Conservation (phyloP, 2,329 filamentous ascomycete genomes). For the Pseudonectria buxi region DNA sequence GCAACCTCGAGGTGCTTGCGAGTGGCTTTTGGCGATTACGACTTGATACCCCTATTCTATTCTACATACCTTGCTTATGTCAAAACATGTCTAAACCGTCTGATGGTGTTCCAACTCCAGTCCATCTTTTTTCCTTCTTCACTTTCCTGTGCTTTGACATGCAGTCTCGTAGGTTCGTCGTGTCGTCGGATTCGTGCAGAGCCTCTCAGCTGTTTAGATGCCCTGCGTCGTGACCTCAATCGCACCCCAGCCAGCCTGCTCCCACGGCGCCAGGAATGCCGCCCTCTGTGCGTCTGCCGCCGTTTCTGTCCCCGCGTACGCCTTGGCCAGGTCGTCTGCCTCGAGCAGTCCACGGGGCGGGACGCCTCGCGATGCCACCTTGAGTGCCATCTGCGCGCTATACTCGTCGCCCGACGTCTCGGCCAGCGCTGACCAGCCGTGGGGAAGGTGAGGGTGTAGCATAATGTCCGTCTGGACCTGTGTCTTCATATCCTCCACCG, state of each 20-base stretch:
- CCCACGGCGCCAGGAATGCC: conserved; percentile 79
- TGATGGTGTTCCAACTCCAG: too few species aligned
- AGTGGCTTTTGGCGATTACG: conserved; percentile 1
- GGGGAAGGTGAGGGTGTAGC: conserved; percentile 69
- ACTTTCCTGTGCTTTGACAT: too few species aligned
- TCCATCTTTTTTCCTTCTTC: too few species aligned
- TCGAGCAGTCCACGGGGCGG: conserved; percentile 65
- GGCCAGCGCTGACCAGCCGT: conserved; percentile 74
- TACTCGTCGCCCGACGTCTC: conserved; percentile 47
- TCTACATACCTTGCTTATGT: too few species aligned
- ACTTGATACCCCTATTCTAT: conserved; percentile 13
- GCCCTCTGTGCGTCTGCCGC: conserved; percentile 69
- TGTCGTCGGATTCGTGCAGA: too few species aligned
- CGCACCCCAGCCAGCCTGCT: conserved; percentile 54
- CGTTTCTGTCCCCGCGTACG: conserved; percentile 67
- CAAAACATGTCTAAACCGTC: too few species aligned
- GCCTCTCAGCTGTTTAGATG: conserved; percentile 5
- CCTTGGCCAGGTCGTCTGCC: conserved; percentile 62
- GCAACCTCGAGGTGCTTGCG: neutral
- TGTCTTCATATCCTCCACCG: conserved; percentile 45
- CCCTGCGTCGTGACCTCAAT: conserved; percentile 32
- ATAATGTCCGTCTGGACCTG: conserved; percentile 73
- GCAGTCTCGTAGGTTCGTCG: too few species aligned
- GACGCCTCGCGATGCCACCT: conserved; percentile 67
- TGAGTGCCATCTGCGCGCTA: conserved; percentile 69